Evolutionary conservation across 2,329 filamentous ascomycete species (phyloP).

Genomic region (Monascus ruber): DNA sequence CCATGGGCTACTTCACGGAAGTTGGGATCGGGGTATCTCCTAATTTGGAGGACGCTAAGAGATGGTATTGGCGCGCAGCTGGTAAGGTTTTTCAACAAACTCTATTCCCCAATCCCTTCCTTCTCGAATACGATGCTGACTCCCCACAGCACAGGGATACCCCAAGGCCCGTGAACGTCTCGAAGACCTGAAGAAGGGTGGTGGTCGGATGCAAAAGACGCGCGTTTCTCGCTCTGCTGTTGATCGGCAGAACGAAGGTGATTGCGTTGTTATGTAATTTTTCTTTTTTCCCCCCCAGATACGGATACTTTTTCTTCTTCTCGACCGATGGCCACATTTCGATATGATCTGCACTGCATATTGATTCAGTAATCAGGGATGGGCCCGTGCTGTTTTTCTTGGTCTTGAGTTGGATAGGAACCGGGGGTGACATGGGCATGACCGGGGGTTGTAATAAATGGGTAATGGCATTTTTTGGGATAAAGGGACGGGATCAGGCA

Average conservation of each 20-base stretch:
- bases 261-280: conserved; percentile 70
- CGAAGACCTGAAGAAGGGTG: conserved; percentile 78
- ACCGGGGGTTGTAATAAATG: too few species aligned
- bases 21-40: conserved; percentile 79
- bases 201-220: conserved; percentile 59
- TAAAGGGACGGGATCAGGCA: too few species aligned
- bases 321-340: too few species aligned
- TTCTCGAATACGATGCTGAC: conserved; percentile 1
- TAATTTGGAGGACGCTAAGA: conserved; percentile 87
- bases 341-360: too few species aligned
- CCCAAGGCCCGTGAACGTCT: conserved; percentile 85
- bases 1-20: conserved; percentile 96
- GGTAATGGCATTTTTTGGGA: too few species aligned
- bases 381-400: too few species aligned
- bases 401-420: too few species aligned
- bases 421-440: too few species aligned
- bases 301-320: conserved; percentile 1
- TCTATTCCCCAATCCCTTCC: not conserved
- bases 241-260: conserved; percentile 74
- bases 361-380: too few species aligned
- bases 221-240: conserved; percentile 73
- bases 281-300: not conserved
- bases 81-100: conserved; percentile 50
- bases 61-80: conserved; percentile 96
- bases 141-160: conserved; percentile 68